These are phyloP conservation scores for Pichia sp. DNA, from an alignment of 1,139 yeast species.

Conservation along the genomic window DNA sequence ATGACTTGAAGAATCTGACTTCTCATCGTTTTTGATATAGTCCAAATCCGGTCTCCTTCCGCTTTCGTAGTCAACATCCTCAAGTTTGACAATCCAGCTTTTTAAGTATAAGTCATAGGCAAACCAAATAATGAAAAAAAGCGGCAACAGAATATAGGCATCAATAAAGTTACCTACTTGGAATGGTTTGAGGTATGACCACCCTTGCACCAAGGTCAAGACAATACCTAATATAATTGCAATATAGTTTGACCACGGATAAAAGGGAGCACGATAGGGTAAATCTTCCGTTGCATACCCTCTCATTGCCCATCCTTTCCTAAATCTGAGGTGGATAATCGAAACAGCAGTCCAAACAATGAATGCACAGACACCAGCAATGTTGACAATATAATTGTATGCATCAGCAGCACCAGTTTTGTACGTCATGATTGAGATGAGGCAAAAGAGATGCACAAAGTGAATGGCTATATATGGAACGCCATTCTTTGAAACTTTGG, in stretches of 20 bases:
- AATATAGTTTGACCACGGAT: slow-evolving; percentile 49
- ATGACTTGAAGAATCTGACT: too few relatives aligned
- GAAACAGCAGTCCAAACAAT: slow-evolving; percentile 50
- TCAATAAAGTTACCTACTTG: slow-evolving; percentile 59
- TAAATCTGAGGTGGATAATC: slow-evolving; percentile 45
- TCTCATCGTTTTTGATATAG: too few relatives aligned
- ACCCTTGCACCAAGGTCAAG: slow-evolving; percentile 62
- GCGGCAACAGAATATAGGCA: slow-evolving; percentile 59
- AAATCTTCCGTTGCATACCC: slow-evolving; percentile 46
- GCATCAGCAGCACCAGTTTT: slow-evolving; percentile 53
- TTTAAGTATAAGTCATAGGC: slow-evolving; percentile 38
- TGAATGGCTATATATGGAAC: slow-evolving; percentile 50
- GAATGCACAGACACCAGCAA: slow-evolving; percentile 54
- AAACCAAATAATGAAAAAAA: slow-evolving; percentile 44
- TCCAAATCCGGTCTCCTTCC: slow-evolving; percentile 38
- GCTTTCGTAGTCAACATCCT: slow-evolving; percentile 50
- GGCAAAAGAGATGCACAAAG: slow-evolving; percentile 45
- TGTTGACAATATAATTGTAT: slow-evolving; percentile 48
- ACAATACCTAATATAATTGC: slow-evolving; percentile 51
- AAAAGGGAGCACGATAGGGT: slow-evolving; percentile 51
- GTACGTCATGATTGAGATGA: slow-evolving; percentile 48
- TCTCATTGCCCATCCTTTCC: slow-evolving; percentile 46
- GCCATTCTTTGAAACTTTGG: slow-evolving; percentile 43
- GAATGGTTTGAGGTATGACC: slow-evolving; percentile 63
- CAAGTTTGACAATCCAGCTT: slow-evolving; percentile 27